Evolutionary conservation across 2,329 filamentous ascomycete species (phyloP).

Genomic region (Hypoxylon sp.): DNA sequence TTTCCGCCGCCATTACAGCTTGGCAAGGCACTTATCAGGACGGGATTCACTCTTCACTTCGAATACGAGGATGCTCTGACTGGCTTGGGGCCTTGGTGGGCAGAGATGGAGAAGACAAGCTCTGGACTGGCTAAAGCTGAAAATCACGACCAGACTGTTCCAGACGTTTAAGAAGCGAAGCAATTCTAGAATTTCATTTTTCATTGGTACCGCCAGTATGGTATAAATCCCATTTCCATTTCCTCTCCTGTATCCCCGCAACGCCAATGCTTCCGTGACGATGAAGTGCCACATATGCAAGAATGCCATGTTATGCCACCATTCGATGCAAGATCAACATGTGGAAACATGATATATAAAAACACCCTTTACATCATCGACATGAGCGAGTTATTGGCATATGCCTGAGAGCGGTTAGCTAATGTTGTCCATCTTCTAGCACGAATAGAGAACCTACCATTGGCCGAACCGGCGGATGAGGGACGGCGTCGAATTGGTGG

Average conservation of each 20-base stretch:
- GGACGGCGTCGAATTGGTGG: conserved; percentile 95
- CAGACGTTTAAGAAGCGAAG: conserved; percentile 1
- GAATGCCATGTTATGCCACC: conserved; percentile 49
- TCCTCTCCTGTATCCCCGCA: conserved; percentile 48
- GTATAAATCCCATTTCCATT: conserved; percentile 46
- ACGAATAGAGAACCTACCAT: conserved; percentile 71
- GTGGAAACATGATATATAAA: conserved; percentile 40
- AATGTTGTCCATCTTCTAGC: conserved; percentile 23
- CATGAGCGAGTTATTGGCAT: conserved; percentile 86
- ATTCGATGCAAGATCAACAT: conserved; percentile 46
- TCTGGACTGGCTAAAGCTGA: conserved; percentile 63
- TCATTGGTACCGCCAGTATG: conserved; percentile 42
- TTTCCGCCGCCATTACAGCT: conserved; percentile 76
- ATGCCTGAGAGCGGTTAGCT: conserved; percentile 70
- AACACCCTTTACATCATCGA: conserved; percentile 74
- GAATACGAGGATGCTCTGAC: conserved; percentile 71
- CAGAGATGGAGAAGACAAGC: conserved; percentile 61
- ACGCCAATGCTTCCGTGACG: conserved; percentile 54
- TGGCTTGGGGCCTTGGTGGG: conserved; percentile 74
- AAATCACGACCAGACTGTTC: conserved; percentile 8
- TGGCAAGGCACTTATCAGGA: conserved; percentile 68
- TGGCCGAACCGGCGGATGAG: conserved; percentile 93
- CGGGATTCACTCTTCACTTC: conserved; percentile 65
- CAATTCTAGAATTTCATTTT: conserved; percentile 18
- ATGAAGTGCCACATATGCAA: conserved; percentile 53